Evolutionary conservation across 2,329 filamentous ascomycete species (phyloP), one percentile per base, ranked within the genome.

Genomic region (Hortaea werneckii): DNA sequence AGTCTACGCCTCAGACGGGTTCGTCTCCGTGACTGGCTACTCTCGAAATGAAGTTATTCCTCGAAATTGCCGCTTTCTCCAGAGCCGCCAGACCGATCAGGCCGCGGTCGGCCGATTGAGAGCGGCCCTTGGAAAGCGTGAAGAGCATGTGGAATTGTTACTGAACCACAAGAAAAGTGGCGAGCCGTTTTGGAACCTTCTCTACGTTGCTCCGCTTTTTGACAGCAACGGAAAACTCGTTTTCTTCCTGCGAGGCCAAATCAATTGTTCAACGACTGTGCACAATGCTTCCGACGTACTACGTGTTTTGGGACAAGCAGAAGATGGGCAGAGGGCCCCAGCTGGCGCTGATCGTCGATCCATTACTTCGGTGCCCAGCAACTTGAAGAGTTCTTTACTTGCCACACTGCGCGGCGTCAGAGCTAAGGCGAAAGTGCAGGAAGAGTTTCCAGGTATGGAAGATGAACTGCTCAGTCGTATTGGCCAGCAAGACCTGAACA

Each of bases 241-340:
- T 0, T 78, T 73, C 58, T 77, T 74, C 53, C 65, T 82, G 11
- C 76, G 75, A 0, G 76, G 71, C 0, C 75, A 80, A 50, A 70
- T 80, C 43, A 75, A 81, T 50, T 72, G 78, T 10, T 78, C 76
- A 0, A 74, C 74, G 2, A 72, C 70, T 0, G 67, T 79, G 30
- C 69, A 72, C 45, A 70, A 65, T 42, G 66, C 67, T 29, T 67
- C 69, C 4, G 77, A 79, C 48, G 66, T 79, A 5, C 49, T 80
- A 39, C 67, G 66, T 5, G 63, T 78, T 5, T 55, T 80, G 10
- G 42, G 39, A 5, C 44, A 44, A 28, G 47, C 51, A 27, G 52
- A 54, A 7, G 34, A 45, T 11, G 29, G 40, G 8, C 32, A 41
- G 27, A 34, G 30, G 11, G 10, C 34, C 5, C 40, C 42, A 1